phyloP scores from a whole-genome alignment of 163 green algal genomes.

The Coccomyxa subellipsoidea region DNA sequence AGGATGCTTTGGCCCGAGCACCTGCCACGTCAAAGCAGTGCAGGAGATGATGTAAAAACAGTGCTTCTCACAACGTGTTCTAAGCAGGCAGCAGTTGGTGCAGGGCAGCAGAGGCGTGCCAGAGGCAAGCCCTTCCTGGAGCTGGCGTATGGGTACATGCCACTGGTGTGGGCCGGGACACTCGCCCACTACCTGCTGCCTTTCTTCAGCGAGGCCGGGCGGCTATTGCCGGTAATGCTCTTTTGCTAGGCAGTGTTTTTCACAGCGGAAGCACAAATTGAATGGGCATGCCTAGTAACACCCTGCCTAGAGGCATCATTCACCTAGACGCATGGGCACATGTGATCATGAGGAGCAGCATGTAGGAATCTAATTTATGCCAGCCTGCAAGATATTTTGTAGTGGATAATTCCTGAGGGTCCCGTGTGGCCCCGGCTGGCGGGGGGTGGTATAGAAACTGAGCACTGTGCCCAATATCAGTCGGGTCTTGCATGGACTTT shows the following conservation, averaged over 20 bases:
- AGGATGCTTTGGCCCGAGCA: background rate
- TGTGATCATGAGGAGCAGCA: background rate
- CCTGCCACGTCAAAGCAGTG: background rate
- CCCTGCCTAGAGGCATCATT: too few relatives aligned
- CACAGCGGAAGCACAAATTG: too few relatives aligned
- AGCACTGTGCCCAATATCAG: too few relatives aligned
- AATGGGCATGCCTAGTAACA: too few relatives aligned
- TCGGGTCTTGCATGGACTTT: background rate
- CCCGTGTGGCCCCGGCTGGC: too few relatives aligned
- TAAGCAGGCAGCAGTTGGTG: background rate
- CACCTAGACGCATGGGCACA: too few relatives aligned
- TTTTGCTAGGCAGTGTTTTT: too few relatives aligned
- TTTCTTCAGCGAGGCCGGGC: constrained; percentile 41
- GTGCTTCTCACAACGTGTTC: background rate
- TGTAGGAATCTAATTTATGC: background rate
- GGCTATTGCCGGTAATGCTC: constrained; percentile 61
- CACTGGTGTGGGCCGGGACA: constrained; percentile 47
- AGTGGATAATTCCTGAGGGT: too few relatives aligned
- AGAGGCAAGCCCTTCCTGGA: constrained; percentile 40
- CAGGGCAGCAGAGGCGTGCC: background rate
- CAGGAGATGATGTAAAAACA: too few relatives aligned
- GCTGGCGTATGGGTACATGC: constrained; percentile 65
- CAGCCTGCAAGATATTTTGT: background rate
- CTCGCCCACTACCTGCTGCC: constrained; percentile 51
- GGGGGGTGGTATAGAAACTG: too few relatives aligned